Percentiles rank a stretch among this genome's conserved stretches.
These are phyloP conservation scores for Candida fluviatilis DNA, from an alignment of 805 yeast species.

Conservation along the genomic window DNA sequence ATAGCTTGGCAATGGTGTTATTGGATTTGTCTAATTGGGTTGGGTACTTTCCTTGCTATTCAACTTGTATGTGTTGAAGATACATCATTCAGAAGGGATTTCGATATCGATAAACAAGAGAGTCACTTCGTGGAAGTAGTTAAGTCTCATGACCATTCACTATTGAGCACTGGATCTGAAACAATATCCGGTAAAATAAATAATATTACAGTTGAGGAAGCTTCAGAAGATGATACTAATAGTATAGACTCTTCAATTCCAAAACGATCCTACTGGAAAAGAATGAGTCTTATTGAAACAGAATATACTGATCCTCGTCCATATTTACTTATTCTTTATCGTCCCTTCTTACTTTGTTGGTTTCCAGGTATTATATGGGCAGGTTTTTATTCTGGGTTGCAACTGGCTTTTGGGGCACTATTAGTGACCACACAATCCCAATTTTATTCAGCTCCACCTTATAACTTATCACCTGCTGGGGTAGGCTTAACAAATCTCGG, in stretches of 20 bases:
- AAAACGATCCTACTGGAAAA: conserved; percentile 20
- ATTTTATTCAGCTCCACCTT: conserved; percentile 33
- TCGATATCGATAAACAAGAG: conserved; percentile 17
- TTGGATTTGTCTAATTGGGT: conserved; percentile 28
- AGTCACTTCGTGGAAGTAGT: conserved; percentile 28
- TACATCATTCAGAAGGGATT: conserved; percentile 21
- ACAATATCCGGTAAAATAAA: conserved; percentile 21
- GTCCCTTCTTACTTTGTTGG: conserved; percentile 30
- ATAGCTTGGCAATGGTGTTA: conserved; percentile 29
- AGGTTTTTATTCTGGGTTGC: conserved; percentile 45
- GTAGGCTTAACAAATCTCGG: conserved; percentile 44
- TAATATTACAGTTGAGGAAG: too few species aligned
- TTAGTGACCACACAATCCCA: conserved; percentile 42
- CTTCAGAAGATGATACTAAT: too few species aligned
- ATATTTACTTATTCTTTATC: conserved; percentile 28
- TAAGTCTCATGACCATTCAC: conserved; percentile 10
- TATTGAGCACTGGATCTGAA: conserved; percentile 6
- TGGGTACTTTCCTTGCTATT: too few species aligned
- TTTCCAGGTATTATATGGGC: conserved; percentile 45
- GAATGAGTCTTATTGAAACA: conserved; percentile 28
- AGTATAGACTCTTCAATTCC: too few species aligned
- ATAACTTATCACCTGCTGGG: conserved; percentile 31
- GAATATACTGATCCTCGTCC: conserved; percentile 37
- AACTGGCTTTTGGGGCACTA: conserved; percentile 47
- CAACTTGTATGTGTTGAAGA: conserved; percentile 27